Base-by-base conservation (phyloP, 352 stramenopile species). In the Phytophthora palmivora region DNA sequence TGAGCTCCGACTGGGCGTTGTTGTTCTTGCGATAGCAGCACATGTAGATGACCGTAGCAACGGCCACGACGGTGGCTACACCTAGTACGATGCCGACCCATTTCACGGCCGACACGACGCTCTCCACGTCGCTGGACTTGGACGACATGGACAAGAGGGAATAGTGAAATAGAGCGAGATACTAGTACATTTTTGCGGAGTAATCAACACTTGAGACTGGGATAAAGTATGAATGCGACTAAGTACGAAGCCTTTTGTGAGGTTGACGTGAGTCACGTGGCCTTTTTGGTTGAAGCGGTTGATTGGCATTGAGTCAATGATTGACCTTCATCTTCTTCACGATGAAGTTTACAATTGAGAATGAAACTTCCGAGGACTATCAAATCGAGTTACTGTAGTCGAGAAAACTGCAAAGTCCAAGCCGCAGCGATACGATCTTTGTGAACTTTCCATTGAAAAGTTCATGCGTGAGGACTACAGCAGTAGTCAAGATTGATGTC, bases 21-120 rank as follows among this genome's bases (percentile, higher is more conserved):
- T 55, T 45, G 41, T 68, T 49, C 21, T 52, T 51, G 24, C 47
- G 47, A 24, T 61, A 70, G 55, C 76, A 81, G 71, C 77, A 91
- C 62, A 81, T 77, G 70, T 87, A 91, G 21, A 85, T 18, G 47
- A 87, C 30, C 30, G 41, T 48, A 36, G 19, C 41, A 6, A 82
- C 39, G 10, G 55, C 54, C n/a, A 66, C 45, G 12, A 86, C 41
- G 6, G 84, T 21, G 15, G 65, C 58, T 9, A 71, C 58, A 32
- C 32, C 70, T 28, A 84, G 52, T 33, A 58, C 62, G 55, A 82
- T 46, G 8, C 70, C 73, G 34, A 82, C 39, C 70, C 70, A 79
- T 55, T 68, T 75, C 37, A 82, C 54, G 41, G 72, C 55, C 14
- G 69, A 60, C 32, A 79, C 43, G 52, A 82, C 54, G 55, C 59